phyloP scores from a whole-genome alignment of 2,329 filamentous ascomycete species.

The Dothideomycetidae sp. region DNA sequence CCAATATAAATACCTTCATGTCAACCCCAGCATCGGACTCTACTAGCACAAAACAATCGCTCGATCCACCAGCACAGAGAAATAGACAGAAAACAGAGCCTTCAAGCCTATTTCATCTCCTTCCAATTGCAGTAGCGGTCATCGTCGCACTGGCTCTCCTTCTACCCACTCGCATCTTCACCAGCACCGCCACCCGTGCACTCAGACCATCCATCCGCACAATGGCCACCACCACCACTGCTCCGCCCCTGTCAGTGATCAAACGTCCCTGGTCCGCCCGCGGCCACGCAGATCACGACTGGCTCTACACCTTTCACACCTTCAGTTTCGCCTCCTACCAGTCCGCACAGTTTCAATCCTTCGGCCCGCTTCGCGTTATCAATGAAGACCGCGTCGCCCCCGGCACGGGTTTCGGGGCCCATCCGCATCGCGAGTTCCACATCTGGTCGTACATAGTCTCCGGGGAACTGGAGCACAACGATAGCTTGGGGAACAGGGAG shows the following conservation, averaged over 20 bases:
- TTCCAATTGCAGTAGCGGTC: slow-evolving; percentile 22
- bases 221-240: slow-evolving; percentile 22
- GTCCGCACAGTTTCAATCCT: slow-evolving; percentile 52
- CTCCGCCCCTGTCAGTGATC: slow-evolving; percentile 44
- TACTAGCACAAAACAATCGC: too few relatives aligned
- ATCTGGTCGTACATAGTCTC: slow-evolving; percentile 82
- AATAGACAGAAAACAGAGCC: too few relatives aligned
- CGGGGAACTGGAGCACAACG: slow-evolving; percentile 75
- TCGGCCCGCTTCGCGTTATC: slow-evolving; percentile 66
- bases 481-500: slow-evolving; percentile 58
- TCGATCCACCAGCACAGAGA: too few relatives aligned
- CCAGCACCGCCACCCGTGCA: slow-evolving; percentile 24
- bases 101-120: too few relatives aligned
- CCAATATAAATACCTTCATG: too few relatives aligned
- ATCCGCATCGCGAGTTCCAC: slow-evolving; percentile 73
- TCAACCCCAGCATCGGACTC: too few relatives aligned
- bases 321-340: slow-evolving; percentile 68
- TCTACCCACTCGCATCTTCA: slow-evolving; percentile 24
- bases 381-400: slow-evolving; percentile 75
- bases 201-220: slow-evolving; percentile 18
- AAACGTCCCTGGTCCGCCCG: slow-evolving; percentile 58
- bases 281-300: slow-evolving; percentile 70
- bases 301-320: slow-evolving; percentile 76
- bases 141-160: slow-evolving; percentile 34
- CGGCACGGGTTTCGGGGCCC: slow-evolving; percentile 66